Conservation (phyloP, 805 yeast species). For the Kluyveromyces wickerhamii region DNA sequence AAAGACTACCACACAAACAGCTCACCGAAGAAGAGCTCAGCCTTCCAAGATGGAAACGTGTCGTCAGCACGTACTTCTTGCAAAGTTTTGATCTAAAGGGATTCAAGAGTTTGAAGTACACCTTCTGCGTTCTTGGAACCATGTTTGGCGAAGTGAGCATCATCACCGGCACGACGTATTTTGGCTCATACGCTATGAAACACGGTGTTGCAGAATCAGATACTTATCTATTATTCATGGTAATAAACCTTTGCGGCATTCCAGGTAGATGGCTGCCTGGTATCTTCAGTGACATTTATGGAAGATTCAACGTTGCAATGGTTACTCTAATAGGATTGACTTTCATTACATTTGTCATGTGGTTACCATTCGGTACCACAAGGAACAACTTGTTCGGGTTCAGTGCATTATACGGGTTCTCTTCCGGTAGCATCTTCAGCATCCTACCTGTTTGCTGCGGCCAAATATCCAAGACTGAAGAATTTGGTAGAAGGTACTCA, state of each 20-base stretch:
- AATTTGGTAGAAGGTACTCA: constrained; percentile 47
- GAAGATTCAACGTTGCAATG: constrained; percentile 47
- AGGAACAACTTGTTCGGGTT: constrained; percentile 36
- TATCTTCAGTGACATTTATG: constrained; percentile 36
- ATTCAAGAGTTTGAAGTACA: constrained; percentile 38
- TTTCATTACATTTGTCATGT: constrained; percentile 29
- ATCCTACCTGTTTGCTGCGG: constrained; percentile 53
- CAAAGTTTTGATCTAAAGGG: constrained; percentile 31
- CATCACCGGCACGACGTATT: constrained; percentile 39
- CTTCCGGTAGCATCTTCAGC: constrained; percentile 47
- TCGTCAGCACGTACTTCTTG: constrained; percentile 23
- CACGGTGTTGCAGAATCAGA: constrained; percentile 36
- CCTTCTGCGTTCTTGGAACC: constrained; percentile 37
- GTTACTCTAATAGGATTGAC: constrained; percentile 26
- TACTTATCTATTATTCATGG: constrained; percentile 38
- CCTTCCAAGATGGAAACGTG: constrained; percentile 20
- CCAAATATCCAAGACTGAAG: constrained; percentile 45
- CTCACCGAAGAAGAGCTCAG: constrained; percentile 33
- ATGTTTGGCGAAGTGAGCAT: constrained; percentile 40
- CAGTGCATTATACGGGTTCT: constrained; percentile 43
- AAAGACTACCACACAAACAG: constrained; percentile 37
- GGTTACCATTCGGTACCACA: constrained; percentile 33
- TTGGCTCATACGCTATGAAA: constrained; percentile 42
- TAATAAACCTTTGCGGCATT: constrained; percentile 36
- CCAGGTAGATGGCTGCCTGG: constrained; percentile 41